Base-by-base conservation (phyloP, 305 asterid species). In the Solanum hybrid region DNA sequence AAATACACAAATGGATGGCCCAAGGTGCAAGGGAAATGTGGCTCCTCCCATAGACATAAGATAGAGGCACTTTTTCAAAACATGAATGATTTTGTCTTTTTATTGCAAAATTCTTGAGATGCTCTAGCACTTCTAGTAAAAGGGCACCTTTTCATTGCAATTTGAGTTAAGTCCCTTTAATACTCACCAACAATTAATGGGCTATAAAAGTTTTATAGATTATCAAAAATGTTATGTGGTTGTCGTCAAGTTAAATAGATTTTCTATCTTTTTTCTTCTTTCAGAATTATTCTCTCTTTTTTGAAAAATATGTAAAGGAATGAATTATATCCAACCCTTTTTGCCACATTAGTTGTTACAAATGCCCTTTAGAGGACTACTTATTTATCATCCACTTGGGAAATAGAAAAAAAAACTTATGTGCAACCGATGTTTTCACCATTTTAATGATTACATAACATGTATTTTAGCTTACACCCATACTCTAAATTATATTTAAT, bases 71-170 rank as follows among this genome's bases (percentile, higher is more conserved):
- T 90, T 91, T 93, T 82, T 77, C 82, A 90, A 82, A 89, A 76
- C 38, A 89, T 85, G 90, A 90, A 90, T 89, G 77, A 80, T 90
- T 80, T 75, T 90, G 93, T 91, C 93, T 91, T 94, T 89, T 92
- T 93, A 93, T 92, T 92, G 92, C 90, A 90, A 37, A 89, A 93
- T 88, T 89, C 91, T 92, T 88, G 90, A 90, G 86, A 89, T 70
- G 39, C 89, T 89, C 81, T 90, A 15, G 84, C 88, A 89, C 82
- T 91, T 89, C 89, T 90, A 70, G 90, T 89, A 92, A 92, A 91
- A 91, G 65, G 86, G 88, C 70, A 82, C 92, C 78, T 91, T 92
- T 89, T 78, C 79, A 45, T 77, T 78, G 15, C 32, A 88, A 78
- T 77, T 57, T 79, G 33, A 78, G 90, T 57, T 84, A 79, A 78